phyloP scores from a whole-genome alignment of 352 stramenopile species.

The Bremia lactucae region DNA sequence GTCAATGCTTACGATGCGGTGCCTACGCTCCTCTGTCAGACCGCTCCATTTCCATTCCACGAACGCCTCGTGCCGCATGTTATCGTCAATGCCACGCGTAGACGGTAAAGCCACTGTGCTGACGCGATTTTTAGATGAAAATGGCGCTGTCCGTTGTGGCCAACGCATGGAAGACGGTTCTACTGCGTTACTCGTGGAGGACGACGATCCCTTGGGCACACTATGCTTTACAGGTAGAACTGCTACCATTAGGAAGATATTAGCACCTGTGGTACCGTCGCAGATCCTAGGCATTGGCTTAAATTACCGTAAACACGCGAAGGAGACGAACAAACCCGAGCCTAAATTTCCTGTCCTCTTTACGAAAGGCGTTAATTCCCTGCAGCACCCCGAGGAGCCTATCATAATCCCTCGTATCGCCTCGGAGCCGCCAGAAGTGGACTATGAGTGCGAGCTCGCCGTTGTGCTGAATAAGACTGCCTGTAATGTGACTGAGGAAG shows the following conservation, averaged over 20 bases:
- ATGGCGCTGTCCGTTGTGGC: slow-evolving; percentile 45
- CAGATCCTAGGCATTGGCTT: slow-evolving; percentile 84
- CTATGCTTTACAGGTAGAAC: slow-evolving; percentile 51
- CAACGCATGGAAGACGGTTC: slow-evolving; percentile 31
- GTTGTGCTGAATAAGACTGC: slow-evolving; percentile 76
- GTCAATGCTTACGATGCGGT: no score
- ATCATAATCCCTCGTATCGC: slow-evolving; percentile 76
- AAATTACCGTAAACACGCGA: slow-evolving; percentile 85
- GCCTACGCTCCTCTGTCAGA: slow-evolving; percentile 3
- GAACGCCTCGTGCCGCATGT: slow-evolving; percentile 6
- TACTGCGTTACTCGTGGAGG: slow-evolving; percentile 41
- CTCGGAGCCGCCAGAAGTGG: slow-evolving; percentile 55
- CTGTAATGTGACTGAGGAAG: slow-evolving; percentile 74
- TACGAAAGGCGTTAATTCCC: slow-evolving; percentile 74
- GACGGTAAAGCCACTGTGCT: slow-evolving; percentile 37
- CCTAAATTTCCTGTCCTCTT: slow-evolving; percentile 78
- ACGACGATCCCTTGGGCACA: slow-evolving; percentile 56
- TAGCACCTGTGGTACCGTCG: slow-evolving; percentile 67
- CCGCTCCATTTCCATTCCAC: slow-evolving; percentile 3
- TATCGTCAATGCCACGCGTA: not conserved
- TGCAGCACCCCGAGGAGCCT: slow-evolving; percentile 65
- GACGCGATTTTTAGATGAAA: slow-evolving; percentile 58
- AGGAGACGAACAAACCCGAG: slow-evolving; percentile 82
- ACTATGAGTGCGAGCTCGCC: slow-evolving; percentile 88
- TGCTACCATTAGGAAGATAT: slow-evolving; percentile 55